These are phyloP conservation scores for Solanum virginianum DNA, from an alignment of 257 asterid genomes.

Conservation along the genomic window DNA sequence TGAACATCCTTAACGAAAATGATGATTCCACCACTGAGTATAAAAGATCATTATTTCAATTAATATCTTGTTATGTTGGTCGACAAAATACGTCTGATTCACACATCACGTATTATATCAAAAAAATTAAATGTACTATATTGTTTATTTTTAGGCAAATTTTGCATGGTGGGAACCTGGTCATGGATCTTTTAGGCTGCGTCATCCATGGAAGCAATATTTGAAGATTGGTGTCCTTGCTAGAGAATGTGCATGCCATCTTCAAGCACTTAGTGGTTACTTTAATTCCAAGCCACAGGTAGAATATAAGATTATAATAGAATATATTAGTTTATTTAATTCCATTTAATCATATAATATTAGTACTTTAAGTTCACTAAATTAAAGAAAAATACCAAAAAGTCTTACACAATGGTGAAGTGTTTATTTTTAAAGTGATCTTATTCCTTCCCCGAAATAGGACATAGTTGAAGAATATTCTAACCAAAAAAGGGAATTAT, in stretches of 20 bases:
- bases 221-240: constrained; percentile 40
- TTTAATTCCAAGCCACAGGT: constrained; percentile 14
- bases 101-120: neutral
- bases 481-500: neutral
- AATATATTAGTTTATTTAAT: neutral
- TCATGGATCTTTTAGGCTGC: constrained; percentile 39
- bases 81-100: neutral
- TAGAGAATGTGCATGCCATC: constrained; percentile 62
- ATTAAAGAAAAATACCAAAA: neutral
- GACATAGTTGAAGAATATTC: no score
- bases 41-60: no score
- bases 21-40: no score
- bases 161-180: constrained; percentile 85
- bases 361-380: neutral
- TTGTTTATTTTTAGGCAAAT: constrained; percentile 37
- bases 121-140: no score
- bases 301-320: neutral
- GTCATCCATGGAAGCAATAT: constrained; percentile 73
- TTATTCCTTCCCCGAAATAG: no score
- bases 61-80: no score
- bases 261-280: constrained; percentile 37
- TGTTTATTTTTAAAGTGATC: neutral
- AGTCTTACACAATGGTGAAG: neutral
- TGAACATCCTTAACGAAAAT: no score
- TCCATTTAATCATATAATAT: neutral